Base-by-base conservation (phyloP, 2,329 filamentous ascomycete genomes). In the Lasiodiplodia sp. region DNA sequence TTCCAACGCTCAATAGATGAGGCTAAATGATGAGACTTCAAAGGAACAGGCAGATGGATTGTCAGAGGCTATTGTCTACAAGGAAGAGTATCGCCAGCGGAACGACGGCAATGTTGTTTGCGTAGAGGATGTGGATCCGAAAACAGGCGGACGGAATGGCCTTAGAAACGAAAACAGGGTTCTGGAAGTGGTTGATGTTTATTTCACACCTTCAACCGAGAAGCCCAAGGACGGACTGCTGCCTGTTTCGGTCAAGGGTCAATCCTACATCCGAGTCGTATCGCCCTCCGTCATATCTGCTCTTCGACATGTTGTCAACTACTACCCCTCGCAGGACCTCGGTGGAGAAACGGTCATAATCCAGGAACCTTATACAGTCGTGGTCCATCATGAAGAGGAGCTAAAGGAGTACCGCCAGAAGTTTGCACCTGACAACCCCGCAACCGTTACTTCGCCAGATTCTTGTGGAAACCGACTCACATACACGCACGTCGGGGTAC, bases 401-500 rank as follows among this genome's bases (percentile, higher is more conserved):
- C 34, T 70, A 2, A 47, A 51, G 25, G 40, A 62, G 25, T 70
- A 69, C 25, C 40, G 67, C 28, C 52, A 68, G 16, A 57, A n/a
- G 7, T 57, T 64, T 3, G 37, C 55, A 2, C 44, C 58, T 3
- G 4, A 18, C 1, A 16, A 37, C 5, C n/a, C 62, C 18, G n/a
- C 56, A 2, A 23, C 28, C 14, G 23, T 57, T 6, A 60, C 67
- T 1, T 56, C 49, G 1, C 8, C 10, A 0, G 53, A 68, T 1
- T 16, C 37, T 1, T 72, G 71, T 7, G 55, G 25, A 1, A 69
- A 71, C 16, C 31, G 64, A 34, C 44, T 70, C 53, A 64, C 68
- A 2, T 73, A 69, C 34, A 65, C 72, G 37, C 68, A 73, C 47
- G 44, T 73, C 16, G 69, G 70, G 12, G 34, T 71, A 4, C 57